Conservation (phyloP, 805 yeast genomes). For the Ogataea dorogensis region DNA sequence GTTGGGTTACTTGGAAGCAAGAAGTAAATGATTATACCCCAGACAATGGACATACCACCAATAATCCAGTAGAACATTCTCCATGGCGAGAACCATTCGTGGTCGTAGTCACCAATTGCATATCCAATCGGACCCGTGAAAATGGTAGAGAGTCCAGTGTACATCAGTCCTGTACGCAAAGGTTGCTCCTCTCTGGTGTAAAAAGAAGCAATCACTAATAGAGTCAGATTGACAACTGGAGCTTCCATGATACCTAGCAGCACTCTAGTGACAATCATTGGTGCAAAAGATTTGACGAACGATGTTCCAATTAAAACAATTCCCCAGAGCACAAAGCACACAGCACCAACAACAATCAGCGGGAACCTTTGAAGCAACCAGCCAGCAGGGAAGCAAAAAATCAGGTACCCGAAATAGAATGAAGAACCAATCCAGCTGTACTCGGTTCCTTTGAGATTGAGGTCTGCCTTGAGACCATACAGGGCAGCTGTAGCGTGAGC, state of each 20-base stretch:
- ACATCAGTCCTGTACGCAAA: too few species aligned
- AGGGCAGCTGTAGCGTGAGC: conserved; percentile 55
- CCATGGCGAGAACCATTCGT: conserved; percentile 64
- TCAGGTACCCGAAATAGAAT: conserved; percentile 43
- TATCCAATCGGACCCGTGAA: conserved; percentile 46
- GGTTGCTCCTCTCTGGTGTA: conserved; percentile 32
- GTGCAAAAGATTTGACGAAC: conserved; percentile 42
- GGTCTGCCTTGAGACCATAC: conserved; percentile 50
- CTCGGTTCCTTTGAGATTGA: conserved; percentile 44
- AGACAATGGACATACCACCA: conserved; percentile 56
- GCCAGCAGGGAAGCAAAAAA: conserved; percentile 52
- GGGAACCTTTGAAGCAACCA: conserved; percentile 46
- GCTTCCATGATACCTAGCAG: conserved; percentile 45
- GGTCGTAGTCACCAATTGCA: conserved; percentile 48
- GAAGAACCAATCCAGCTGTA: conserved; percentile 34
- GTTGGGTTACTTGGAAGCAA: conserved; percentile 59
- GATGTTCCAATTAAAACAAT: conserved; percentile 44
- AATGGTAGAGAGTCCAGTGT: conserved; percentile 31
- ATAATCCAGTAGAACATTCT: conserved; percentile 55
- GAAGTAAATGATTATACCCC: conserved; percentile 46
- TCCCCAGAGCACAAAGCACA: conserved; percentile 49
- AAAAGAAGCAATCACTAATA: conserved; percentile 39
- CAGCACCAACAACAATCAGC: conserved; percentile 48
- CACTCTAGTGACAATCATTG: conserved; percentile 45
- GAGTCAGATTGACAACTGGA: conserved; percentile 35